A percentile compares a stretch with the other conserved stretches of the same genome.
These are phyloP conservation scores for Dendrobium huoshanense DNA, from an alignment of 106 monocot species.

Conservation along the genomic window DNA sequence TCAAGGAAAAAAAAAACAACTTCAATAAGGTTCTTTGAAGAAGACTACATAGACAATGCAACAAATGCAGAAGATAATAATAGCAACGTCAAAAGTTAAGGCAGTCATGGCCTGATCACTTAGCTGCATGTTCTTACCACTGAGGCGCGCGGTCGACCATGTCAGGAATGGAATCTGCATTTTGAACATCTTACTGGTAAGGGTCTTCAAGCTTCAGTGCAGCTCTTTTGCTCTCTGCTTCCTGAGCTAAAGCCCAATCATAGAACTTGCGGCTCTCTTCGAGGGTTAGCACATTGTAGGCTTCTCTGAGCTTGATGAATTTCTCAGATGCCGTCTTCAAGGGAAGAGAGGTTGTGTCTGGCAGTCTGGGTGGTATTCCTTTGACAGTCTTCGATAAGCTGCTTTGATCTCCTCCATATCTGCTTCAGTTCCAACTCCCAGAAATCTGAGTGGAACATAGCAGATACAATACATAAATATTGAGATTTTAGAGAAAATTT, in stretches of 20 bases:
- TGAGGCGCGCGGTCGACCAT: conserved; percentile 84
- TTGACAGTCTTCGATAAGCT: conserved; percentile 72
- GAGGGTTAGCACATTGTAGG: conserved; percentile 74
- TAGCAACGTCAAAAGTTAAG: conserved; percentile 57
- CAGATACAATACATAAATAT: neutral
- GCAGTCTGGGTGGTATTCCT: conserved; percentile 68
- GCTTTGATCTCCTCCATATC: conserved; percentile 82
- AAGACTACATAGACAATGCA: conserved; percentile 45
- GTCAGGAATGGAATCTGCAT: conserved; percentile 58
- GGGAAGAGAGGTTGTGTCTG: conserved; percentile 70
- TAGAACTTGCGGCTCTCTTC: conserved; percentile 69
- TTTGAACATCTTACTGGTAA: conserved; percentile 44
- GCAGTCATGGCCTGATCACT: conserved; percentile 73
- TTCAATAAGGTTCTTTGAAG: conserved; percentile 62
- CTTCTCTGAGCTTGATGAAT: conserved; percentile 86
- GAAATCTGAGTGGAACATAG: conserved; percentile 31
- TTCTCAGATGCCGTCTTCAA: conserved; percentile 67
- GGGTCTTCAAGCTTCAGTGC: conserved; percentile 57
- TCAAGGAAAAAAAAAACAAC: neutral
- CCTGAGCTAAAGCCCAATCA: conserved; percentile 84
- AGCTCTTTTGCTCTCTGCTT: conserved; percentile 59
- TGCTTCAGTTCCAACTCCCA: conserved; percentile 49
- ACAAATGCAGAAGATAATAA: conserved; percentile 60
- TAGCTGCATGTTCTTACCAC: conserved; percentile 78
- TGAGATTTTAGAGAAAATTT: neutral